A percentile compares a stretch with the other conserved stretches of the same genome.
Evolutionary conservation across 2,329 filamentous ascomycete genomes (phyloP).

Genomic region (Talaromyces sp.): DNA sequence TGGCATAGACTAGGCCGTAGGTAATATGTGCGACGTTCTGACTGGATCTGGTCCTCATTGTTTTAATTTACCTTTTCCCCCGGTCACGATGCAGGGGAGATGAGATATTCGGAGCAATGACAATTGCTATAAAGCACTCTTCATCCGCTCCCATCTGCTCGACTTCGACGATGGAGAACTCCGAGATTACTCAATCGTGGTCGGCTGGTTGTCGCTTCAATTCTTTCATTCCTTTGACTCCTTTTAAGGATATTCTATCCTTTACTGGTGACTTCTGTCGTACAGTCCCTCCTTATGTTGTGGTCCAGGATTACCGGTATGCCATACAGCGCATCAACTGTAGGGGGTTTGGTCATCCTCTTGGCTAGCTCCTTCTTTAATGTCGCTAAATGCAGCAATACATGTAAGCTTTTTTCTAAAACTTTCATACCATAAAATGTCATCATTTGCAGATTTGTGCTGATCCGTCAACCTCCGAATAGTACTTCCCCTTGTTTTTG

Average conservation of each 20-base stretch:
- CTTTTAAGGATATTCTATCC: neutral
- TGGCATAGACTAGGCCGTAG: neutral
- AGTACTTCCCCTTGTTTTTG: constrained; percentile 17
- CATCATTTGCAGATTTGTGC: neutral
- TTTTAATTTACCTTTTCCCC: neutral
- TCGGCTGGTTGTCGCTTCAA: neutral
- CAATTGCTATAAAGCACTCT: constrained; percentile 7
- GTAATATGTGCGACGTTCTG: neutral
- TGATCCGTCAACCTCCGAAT: neutral
- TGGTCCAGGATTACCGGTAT: neutral
- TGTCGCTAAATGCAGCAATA: constrained; percentile 8
- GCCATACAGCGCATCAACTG: neutral
- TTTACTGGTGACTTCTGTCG: neutral
- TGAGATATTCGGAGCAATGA: constrained; percentile 2
- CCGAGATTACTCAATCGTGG: neutral
- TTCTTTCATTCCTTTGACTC: neutral
- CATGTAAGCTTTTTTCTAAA: neutral
- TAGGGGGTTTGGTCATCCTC: neutral
- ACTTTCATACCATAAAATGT: neutral
- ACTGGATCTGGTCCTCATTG: neutral
- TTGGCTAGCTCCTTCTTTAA: constrained; percentile 1
- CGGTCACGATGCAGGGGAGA: constrained; percentile 6
- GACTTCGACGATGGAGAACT: neutral
- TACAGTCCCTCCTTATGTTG: constrained; percentile 7
- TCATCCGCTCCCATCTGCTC: neutral